phyloP scores from a whole-genome alignment of 805 yeast species.

The Candida easanensis region DNA sequence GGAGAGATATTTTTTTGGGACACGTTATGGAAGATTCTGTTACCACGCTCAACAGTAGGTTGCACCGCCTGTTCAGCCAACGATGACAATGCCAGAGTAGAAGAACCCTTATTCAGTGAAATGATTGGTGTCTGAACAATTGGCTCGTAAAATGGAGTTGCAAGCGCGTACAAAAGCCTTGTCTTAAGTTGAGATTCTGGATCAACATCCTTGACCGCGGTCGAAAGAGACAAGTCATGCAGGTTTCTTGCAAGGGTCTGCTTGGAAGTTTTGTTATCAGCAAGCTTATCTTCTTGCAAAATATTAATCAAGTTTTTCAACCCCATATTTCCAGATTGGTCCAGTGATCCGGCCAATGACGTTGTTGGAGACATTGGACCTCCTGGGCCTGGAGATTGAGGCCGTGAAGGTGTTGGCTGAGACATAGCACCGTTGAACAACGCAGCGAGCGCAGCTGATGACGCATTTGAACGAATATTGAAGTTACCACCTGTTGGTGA shows the following conservation, averaged over 20 bases:
- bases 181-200: slow-evolving; percentile 31
- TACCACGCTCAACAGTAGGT: slow-evolving; percentile 22
- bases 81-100: slow-evolving; percentile 32
- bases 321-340: slow-evolving; percentile 15
- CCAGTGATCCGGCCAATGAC: neutral
- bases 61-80: slow-evolving; percentile 12
- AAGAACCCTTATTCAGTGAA: slow-evolving; percentile 25
- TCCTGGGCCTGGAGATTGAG: slow-evolving; percentile 6
- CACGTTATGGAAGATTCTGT: slow-evolving; percentile 59
- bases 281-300: slow-evolving; percentile 36
- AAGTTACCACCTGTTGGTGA: slow-evolving; percentile 16
- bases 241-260: slow-evolving; percentile 47
- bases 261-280: slow-evolving; percentile 30
- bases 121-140: slow-evolving; percentile 26
- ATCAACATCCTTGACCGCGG: slow-evolving; percentile 23
- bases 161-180: slow-evolving; percentile 56
- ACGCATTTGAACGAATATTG: slow-evolving; percentile 36
- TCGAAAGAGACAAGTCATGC: slow-evolving; percentile 53
- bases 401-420: slow-evolving; percentile 5
- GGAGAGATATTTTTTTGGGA: slow-evolving; percentile 71
- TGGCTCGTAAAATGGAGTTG: slow-evolving; percentile 54
- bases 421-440: slow-evolving; percentile 23
- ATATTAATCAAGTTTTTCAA: slow-evolving; percentile 47
- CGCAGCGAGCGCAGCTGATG: slow-evolving; percentile 38
- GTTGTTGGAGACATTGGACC: slow-evolving; percentile 1